These are phyloP conservation scores for Dentipellis fragilis DNA, from an alignment of 768 basidiomycete species.

Conservation along the genomic window DNA sequence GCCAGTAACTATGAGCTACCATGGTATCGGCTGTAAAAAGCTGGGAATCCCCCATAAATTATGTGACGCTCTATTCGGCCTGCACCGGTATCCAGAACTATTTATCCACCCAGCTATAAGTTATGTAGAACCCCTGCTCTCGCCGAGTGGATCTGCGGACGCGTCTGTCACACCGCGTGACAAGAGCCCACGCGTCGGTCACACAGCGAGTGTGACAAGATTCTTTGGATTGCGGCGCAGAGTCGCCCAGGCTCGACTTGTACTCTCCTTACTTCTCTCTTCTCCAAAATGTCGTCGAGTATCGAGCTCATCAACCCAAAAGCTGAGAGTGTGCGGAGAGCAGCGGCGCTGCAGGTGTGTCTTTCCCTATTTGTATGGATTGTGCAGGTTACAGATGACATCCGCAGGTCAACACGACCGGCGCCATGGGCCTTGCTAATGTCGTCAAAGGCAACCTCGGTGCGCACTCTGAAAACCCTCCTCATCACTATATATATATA, in stretches of 20 bases:
- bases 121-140: not conserved
- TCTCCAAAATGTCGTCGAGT: constrained; percentile 34
- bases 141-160: not conserved
- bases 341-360: constrained; percentile 84
- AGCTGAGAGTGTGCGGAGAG: constrained; percentile 85
- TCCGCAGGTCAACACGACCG: constrained; percentile 76
- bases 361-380: constrained; percentile 10
- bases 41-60: too few species aligned
- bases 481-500: constrained; percentile 1
- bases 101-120: too few species aligned
- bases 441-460: constrained; percentile 97
- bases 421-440: constrained; percentile 93
- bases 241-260: not conserved
- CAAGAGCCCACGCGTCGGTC: not conserved
- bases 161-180: not conserved
- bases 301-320: constrained; percentile 96
- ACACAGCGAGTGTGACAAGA: not conserved
- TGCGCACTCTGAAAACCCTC: constrained; percentile 25
- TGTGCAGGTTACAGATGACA: constrained; percentile 14
- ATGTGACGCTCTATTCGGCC: too few species aligned
- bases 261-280: not conserved
- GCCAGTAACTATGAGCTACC: too few species aligned
- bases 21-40: too few species aligned
- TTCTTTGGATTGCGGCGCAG: not conserved
- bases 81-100: too few species aligned